Conservation (phyloP, 2,329 filamentous ascomycete genomes). For the Mariannaea elegans region DNA sequence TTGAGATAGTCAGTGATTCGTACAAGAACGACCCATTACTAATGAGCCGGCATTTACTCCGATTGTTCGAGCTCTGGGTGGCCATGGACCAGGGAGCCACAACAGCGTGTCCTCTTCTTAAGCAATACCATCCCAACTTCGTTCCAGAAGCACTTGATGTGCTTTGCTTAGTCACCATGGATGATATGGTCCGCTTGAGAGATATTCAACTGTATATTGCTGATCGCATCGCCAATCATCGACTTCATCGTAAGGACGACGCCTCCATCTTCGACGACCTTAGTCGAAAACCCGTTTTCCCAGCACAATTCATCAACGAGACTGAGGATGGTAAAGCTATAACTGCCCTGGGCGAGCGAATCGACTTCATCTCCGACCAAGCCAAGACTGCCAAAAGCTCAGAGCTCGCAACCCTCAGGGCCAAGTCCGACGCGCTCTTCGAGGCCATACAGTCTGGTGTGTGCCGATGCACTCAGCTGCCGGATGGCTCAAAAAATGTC, state of each 20-base stretch:
- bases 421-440: conserved; percentile 28
- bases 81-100: conserved; percentile 61
- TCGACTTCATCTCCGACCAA: background rate
- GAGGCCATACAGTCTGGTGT: conserved; percentile 3
- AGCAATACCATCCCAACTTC: conserved; percentile 62
- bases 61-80: conserved; percentile 66
- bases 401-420: background rate
- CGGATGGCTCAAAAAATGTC: background rate
- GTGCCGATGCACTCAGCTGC: conserved; percentile 26
- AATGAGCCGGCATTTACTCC: conserved; percentile 52
- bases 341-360: background rate
- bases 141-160: conserved; percentile 59
- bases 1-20: conserved; percentile 11
- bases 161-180: conserved; percentile 57
- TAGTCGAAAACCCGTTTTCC: background rate
- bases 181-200: conserved; percentile 61
- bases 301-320: background rate
- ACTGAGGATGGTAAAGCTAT: conserved; percentile 1
- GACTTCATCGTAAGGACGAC: background rate
- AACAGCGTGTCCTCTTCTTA: conserved; percentile 55
- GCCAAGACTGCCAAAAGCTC: background rate
- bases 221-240: conserved; percentile 26
- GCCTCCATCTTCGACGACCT: conserved; percentile 60
- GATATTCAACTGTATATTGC: conserved; percentile 29
- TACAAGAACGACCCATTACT: conserved; percentile 47